Base-by-base conservation (phyloP, 768 basidiomycete genomes). In the Mrakia frigida region DNA sequence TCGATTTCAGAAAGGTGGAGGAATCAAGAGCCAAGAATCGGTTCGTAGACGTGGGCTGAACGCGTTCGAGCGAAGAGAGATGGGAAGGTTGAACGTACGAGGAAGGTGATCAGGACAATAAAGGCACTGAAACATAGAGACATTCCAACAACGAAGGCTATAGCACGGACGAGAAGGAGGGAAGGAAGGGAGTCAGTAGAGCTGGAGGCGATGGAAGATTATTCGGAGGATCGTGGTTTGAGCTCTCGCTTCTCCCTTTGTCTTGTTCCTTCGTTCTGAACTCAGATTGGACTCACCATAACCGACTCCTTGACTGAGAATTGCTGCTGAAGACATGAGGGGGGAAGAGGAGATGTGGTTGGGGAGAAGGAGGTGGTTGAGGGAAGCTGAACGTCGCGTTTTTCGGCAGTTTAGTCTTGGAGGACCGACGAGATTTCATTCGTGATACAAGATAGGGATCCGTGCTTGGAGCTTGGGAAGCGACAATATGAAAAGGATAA, bases 241-340 rank as follows among this genome's bases (percentile, higher is more conserved):
- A 7, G 3, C 53, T 25, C 23, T 53, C 53, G n/a, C 43, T 14
- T 14, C 43, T 46, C 43, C n/a, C n/a, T n/a, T n/a, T n/a, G n/a
- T n/a, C n/a, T n/a, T n/a, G n/a, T n/a, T 46, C 43, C 9, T 46
- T 2, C 43, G n/a, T n/a, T 46, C 43, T 2, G 13, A 14, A 46
- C 9, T 10, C 9, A 46, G 43, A 53, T 9, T 14, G 1, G 23
- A n/a, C 61, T 31, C 31, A 63, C 73, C 73, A 65, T 74, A 74
- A 5, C 73, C 73, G 59, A 46, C 59, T 14, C 37, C 73, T 39
- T 74, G 60, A 13, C 41, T 21, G 35, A 74, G 73, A 43, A 74
- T 46, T 9, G 73, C 37, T 35, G 68, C 37, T 69, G 13, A n/a
- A 43, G 68, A 21, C 43, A 46, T 46, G 43, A 46, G 43, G 18